Evolutionary conservation across 805 yeast genomes (phyloP).

Genomic region (Pichia eremophila): DNA sequence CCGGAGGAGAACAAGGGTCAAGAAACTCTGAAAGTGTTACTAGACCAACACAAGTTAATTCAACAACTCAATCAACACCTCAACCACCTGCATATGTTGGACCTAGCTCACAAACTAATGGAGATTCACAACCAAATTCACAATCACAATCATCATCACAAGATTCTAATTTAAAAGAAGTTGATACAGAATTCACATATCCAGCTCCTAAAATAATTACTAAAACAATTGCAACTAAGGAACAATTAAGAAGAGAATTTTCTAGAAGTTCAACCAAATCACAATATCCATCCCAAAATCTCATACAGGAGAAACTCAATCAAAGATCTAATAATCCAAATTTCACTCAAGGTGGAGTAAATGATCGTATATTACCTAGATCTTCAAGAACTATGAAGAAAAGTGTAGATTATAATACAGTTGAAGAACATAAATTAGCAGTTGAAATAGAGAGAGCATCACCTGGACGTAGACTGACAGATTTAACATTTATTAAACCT

Average conservation of each 20-base stretch:
- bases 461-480: slow-evolving; percentile 29
- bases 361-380: slow-evolving; percentile 3
- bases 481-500: slow-evolving; percentile 18
- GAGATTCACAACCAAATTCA: no score
- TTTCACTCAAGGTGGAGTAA: not conserved
- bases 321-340: not conserved
- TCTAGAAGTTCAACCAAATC: not conserved
- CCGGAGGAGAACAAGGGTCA: not conserved
- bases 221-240: slow-evolving; percentile 9
- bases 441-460: slow-evolving; percentile 6
- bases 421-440: slow-evolving; percentile 1
- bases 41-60: not conserved
- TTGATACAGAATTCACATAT: not conserved
- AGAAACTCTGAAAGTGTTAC: no score
- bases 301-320: not conserved
- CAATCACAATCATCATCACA: no score
- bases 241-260: slow-evolving; percentile 7
- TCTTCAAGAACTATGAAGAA: not conserved
- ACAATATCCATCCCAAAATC: not conserved
- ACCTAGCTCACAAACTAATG: no score
- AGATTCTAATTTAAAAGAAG: not conserved
- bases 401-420: not conserved
- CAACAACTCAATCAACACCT: not conserved
- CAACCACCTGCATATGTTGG: no score
- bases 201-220: not conserved